Conservation (phyloP, 495 filamentous ascomycete genomes). For the Halenospora varia region DNA sequence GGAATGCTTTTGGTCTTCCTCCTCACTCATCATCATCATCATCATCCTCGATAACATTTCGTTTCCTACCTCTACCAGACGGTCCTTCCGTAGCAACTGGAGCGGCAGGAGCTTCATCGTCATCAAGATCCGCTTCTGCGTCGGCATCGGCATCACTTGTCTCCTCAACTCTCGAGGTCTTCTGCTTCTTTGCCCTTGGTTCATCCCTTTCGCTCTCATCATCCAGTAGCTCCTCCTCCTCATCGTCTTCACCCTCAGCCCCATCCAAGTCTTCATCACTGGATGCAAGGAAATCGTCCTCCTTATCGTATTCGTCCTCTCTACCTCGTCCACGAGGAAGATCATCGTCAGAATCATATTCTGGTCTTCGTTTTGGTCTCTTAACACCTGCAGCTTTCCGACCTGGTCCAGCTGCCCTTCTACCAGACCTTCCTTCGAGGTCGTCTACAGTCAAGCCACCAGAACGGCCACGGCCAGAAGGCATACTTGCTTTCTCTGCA, state of each 20-base stretch:
- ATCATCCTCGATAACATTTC: constrained; percentile 43
- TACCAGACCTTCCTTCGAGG: constrained; percentile 62
- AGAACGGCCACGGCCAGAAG: constrained; percentile 48
- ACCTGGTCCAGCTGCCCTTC: constrained; percentile 35
- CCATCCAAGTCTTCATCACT: constrained; percentile 67
- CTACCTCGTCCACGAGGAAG: constrained; percentile 56
- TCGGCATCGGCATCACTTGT: constrained; percentile 40
- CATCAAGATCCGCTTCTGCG: constrained; percentile 34
- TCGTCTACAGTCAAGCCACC: constrained; percentile 68
- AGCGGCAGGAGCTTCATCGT: constrained; percentile 33
- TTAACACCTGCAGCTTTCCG: constrained; percentile 38
- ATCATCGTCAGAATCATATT: constrained; percentile 61
- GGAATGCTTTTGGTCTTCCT: no score
- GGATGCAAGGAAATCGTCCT: constrained; percentile 72
- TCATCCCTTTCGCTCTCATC: constrained; percentile 28
- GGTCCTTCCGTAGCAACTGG: constrained; percentile 33
- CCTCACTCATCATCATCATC: constrained; percentile 31
- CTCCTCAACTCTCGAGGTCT: constrained; percentile 42
- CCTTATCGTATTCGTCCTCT: constrained; percentile 81
- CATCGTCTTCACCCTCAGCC: constrained; percentile 58
- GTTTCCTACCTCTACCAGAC: constrained; percentile 19
- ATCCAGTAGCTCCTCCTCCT: constrained; percentile 38
- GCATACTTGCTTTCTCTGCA: constrained; percentile 58
- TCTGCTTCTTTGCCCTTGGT: constrained; percentile 45
- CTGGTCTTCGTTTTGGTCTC: constrained; percentile 24